A percentile compares a stretch with the other conserved stretches of the same genome.
These are phyloP conservation scores for Tetracladium marchalianum DNA, from an alignment of 495 filamentous ascomycete species.

Conservation along the genomic window DNA sequence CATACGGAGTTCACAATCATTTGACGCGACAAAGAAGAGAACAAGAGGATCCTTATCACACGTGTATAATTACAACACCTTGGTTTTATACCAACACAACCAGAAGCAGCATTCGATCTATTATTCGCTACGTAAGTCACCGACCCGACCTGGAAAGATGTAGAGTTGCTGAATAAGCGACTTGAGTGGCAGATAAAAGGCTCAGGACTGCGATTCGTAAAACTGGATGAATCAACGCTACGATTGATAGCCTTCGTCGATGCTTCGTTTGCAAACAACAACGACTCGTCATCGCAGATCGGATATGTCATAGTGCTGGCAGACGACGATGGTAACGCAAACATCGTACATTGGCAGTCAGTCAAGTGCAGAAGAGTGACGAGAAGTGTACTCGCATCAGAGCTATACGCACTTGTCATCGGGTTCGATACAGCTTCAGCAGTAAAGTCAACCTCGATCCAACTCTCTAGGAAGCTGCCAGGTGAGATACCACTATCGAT, in stretches of 20 bases:
- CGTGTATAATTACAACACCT: no score
- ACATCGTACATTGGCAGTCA: slow-evolving; percentile 9
- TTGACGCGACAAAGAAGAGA: no score
- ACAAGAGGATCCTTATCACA: no score
- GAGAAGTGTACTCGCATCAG: slow-evolving; percentile 8
- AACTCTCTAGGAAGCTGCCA: not conserved
- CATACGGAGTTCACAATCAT: no score
- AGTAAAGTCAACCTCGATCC: slow-evolving; percentile 1
- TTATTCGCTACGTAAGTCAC: not conserved
- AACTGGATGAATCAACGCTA: not conserved
- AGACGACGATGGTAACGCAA: not conserved
- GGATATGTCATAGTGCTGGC: slow-evolving; percentile 11
- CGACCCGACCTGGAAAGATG: not conserved
- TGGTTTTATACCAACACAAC: no score
- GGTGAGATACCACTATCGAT: not conserved
- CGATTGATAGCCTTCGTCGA: slow-evolving; percentile 9
- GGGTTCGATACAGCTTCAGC: slow-evolving; percentile 2
- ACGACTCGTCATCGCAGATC: slow-evolving; percentile 10
- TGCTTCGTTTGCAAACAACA: slow-evolving; percentile 16
- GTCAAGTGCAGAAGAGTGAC: slow-evolving; percentile 15
- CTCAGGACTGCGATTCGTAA: slow-evolving; percentile 3
- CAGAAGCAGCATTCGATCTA: not conserved
- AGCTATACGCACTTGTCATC: slow-evolving; percentile 8
- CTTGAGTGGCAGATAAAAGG: slow-evolving; percentile 3
- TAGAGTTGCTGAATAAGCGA: slow-evolving; percentile 5